Evolutionary conservation across 441 rosid species (phyloP), one percentile per base, ranked within the genome.

Genomic region (Populus tomentosa): DNA sequence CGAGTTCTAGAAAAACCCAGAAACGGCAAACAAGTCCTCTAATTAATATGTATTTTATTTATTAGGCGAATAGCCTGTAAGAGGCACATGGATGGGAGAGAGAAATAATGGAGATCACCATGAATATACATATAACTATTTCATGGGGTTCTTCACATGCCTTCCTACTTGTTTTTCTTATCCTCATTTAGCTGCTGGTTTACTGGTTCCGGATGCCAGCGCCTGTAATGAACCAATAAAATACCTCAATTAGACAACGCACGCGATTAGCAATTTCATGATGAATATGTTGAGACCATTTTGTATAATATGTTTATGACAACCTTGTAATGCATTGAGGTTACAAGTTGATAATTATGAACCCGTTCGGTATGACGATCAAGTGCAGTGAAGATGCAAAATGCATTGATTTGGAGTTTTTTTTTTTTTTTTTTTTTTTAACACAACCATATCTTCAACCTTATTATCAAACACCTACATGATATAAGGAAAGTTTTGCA

Each of bases 151-250:
- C 69, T 30, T 72, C 77, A 23, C 32, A 71, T 59, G 26, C 28
- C 46, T 56, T 13, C 21, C 21, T 56, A 20, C 67, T 28, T 28
- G 30, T 65, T 24, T 1, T 30, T 66, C 36, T 21, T 23, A 6
- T 50, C n/a, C 63, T 67, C 71, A 78, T 23, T 77, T 74, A 16
- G 84, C 20, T 35, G 77, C 13, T 36, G 80, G 68, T 67, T 77
- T 81, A 75, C 73, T 72, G 38, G 23, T 32, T 50, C 73, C 80
- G 40, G 67, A 11, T 38, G 11, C 26, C 26, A 1, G 26, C 26
- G 26, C 69, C 69, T 63, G 38, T 7, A 74, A 33, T 76, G 26
- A 75, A 21, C 32, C 24, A 59, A 24, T 32, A 69, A 21, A 73
- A 32, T 24, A 61, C 1, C 13, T 10, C 64, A 42, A 32, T 9